These are phyloP conservation scores for Neurospora sp. DNA, from an alignment of 495 filamentous ascomycete genomes.

Conservation along the genomic window DNA sequence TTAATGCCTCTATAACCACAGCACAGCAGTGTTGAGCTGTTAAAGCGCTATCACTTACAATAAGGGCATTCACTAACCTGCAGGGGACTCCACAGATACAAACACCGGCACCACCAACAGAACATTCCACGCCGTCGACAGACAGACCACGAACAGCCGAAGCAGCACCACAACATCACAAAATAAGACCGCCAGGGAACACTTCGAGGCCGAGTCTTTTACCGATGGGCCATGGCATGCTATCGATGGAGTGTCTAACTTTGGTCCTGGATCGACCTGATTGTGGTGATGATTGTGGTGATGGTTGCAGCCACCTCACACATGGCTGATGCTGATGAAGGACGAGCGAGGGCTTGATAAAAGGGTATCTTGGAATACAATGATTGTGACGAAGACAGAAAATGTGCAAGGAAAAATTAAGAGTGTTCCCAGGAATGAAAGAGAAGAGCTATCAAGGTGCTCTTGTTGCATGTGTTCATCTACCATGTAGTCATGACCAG, in stretches of 20 bases:
- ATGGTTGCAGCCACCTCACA: neutral
- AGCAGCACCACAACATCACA: neutral
- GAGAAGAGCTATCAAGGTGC: neutral
- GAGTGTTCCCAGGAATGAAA: neutral
- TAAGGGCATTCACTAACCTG: neutral
- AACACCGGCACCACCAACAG: neutral
- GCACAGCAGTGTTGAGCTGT: rapidly evolving
- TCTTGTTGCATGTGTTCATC: neutral
- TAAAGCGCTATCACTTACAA: neutral
- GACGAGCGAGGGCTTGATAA: neutral
- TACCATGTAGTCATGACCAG: neutral
- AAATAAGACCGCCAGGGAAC: neutral
- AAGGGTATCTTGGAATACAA: too few species aligned
- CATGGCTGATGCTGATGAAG: neutral
- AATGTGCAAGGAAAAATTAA: neutral
- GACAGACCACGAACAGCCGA: neutral
- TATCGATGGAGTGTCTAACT: neutral
- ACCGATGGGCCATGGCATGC: neutral
- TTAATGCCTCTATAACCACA: neutral
- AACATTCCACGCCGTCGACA: neutral
- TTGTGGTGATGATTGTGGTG: neutral
- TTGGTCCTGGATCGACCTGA: neutral
- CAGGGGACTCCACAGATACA: neutral
- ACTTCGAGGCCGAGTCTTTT: neutral
- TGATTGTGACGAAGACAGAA: neutral